phyloP scores from a whole-genome alignment of 495 filamentous ascomycete genomes.

The Penicillium odoratum region DNA sequence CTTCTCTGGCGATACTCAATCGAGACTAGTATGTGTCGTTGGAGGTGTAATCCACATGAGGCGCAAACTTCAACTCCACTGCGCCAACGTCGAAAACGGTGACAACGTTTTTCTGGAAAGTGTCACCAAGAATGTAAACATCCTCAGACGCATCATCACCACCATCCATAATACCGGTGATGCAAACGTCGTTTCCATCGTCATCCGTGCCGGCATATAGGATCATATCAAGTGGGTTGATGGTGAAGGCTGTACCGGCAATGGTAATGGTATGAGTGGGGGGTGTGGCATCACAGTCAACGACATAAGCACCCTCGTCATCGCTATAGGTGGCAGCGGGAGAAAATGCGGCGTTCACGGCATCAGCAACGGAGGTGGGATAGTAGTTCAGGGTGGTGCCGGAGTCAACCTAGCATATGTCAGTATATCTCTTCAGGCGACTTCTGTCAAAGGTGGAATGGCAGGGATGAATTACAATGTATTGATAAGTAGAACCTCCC shows the following conservation, averaged over 20 bases:
- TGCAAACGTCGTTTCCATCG: conserved; percentile 40
- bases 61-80: conserved; percentile 34
- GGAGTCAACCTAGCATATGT: conserved; percentile 33
- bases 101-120: conserved; percentile 65
- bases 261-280: conserved; percentile 56
- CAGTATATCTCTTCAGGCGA: neutral
- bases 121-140: conserved; percentile 55
- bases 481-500: conserved; percentile 19
- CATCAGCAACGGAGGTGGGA: conserved; percentile 43
- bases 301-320: conserved; percentile 49
- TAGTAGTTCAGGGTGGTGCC: conserved; percentile 46
- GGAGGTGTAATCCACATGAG: conserved; percentile 10
- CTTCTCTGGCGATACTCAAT: neutral
- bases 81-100: conserved; percentile 38
- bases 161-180: conserved; percentile 35
- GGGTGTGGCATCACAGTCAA: conserved; percentile 53
- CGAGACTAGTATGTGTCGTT: conserved; percentile 19
- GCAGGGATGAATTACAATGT: conserved; percentile 27
- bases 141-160: conserved; percentile 34
- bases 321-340: conserved; percentile 52
- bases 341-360: conserved; percentile 52
- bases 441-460: neutral
- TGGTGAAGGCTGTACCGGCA: conserved; percentile 46
- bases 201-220: conserved; percentile 36
- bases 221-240: conserved; percentile 59